Evolutionary conservation across 1,139 yeast genomes (phyloP).

Genomic region (Yarrowia galli): DNA sequence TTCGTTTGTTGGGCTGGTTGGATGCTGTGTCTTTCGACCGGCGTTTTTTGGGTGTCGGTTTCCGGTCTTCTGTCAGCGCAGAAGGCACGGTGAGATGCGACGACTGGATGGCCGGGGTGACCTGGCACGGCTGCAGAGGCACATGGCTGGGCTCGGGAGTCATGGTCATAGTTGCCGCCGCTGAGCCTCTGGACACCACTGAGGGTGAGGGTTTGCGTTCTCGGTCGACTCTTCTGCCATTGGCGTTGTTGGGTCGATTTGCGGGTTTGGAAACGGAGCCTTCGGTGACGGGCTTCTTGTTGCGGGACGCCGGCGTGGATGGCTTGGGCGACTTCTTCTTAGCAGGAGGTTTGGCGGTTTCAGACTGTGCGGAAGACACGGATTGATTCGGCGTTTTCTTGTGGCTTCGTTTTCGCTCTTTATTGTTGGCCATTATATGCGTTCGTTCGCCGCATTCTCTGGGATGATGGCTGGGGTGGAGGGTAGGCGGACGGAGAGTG

Average conservation of each 20-base stretch:
- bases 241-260: conserved; percentile 11
- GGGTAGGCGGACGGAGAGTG: neutral
- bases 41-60: conserved; percentile 9
- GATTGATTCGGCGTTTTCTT: conserved; percentile 35
- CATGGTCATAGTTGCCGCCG: conserved; percentile 23
- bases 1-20: conserved; percentile 16
- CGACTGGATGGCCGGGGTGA: conserved; percentile 4
- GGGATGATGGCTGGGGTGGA: conserved; percentile 11
- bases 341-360: conserved; percentile 21
- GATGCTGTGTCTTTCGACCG: conserved; percentile 4
- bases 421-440: conserved; percentile 38
- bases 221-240: conserved; percentile 13
- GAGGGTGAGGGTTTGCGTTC: conserved; percentile 25
- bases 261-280: conserved; percentile 33
- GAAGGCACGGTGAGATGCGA: conserved; percentile 16
- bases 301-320: conserved; percentile 20
- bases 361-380: conserved; percentile 33
- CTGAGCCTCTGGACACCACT: conserved; percentile 14
- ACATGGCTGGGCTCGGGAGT: conserved; percentile 16
- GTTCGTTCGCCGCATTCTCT: conserved; percentile 38
- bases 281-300: conserved; percentile 34
- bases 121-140: conserved; percentile 27
- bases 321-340: conserved; percentile 30
- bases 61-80: conserved; percentile 17
- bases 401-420: conserved; percentile 38